phyloP scores from a whole-genome alignment of 192 early-diverging fungal species.

The Rhizophlyctis rosea region DNA sequence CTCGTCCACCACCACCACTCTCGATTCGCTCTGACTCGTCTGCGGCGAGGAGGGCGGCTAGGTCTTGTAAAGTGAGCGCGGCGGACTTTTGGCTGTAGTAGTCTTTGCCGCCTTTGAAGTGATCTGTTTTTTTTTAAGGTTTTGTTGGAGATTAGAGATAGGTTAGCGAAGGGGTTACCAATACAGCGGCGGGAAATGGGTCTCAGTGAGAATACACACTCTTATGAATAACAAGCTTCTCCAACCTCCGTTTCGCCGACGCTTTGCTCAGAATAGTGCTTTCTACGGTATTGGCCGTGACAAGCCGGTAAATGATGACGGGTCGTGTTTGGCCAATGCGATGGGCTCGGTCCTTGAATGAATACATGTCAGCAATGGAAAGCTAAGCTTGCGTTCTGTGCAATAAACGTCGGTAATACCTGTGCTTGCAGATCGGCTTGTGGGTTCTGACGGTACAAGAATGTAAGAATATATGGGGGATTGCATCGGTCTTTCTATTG shows the following conservation, averaged over 20 bases:
- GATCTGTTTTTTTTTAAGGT: neutral
- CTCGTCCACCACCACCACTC: neutral
- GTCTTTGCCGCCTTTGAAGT: constrained; percentile 2
- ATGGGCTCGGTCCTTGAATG: constrained; percentile 84
- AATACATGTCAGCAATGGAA: neutral
- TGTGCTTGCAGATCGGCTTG: constrained; percentile 93
- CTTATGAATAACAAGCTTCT: constrained; percentile 95
- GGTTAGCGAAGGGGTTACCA: neutral
- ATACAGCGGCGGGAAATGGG: neutral
- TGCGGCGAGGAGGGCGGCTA: neutral
- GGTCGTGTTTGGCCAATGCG: constrained; percentile 92
- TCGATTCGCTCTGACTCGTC: neutral
- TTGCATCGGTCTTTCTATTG: too few species aligned
- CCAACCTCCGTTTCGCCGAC: constrained; percentile 79
- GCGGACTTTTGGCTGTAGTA: neutral
- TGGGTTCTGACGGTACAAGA: constrained; percentile 93
- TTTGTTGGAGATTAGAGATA: too few species aligned
- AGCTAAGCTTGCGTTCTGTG: neutral
- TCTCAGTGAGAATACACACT: constrained; percentile 26
- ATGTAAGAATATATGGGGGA: too few species aligned
- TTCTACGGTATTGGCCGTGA: constrained; percentile 83
- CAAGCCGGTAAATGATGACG: constrained; percentile 87
- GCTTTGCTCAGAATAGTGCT: constrained; percentile 77
- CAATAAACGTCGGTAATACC: neutral
- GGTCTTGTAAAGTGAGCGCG: neutral